Base-by-base conservation (phyloP, 495 filamentous ascomycete species). In the Recurvomyces mirabilis region DNA sequence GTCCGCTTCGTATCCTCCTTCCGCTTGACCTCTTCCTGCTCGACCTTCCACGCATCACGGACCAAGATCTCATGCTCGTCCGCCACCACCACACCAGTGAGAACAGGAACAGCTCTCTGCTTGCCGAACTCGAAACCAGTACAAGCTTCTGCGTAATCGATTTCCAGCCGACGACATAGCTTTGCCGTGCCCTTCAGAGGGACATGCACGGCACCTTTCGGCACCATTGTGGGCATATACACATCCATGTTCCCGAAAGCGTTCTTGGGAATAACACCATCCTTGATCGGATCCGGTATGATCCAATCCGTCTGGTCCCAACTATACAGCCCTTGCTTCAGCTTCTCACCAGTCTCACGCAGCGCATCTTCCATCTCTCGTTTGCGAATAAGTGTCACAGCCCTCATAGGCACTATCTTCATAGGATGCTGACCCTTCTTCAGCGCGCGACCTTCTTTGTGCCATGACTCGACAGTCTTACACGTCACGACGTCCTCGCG, bases 171-270 rank as follows among this genome's bases (percentile, higher is more conserved):
- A 54, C 83, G 88, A 51, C 88, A 94, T 9, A 96, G 67, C 38
- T 74, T 77, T 30, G 77, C 79, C 0, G 79, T 81, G 3, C 87
- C 84, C 28, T 80, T 74, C 34, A 79, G 75, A 0, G 82, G 83
- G 15, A 99, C 69, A 60, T 99, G 91, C 10, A 82, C 71, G 5
- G 89, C 87, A 1, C 78, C 91, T 32, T 67, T 54, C 1, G 91
- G 91, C 14, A 94, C 79, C 89, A 99, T 96, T 42, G 80, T 84
- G 34, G 85, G 80, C 2, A 82, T 87, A 57, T 88, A 99, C 50
- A 94, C 78, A 63, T 99, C 93, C 49, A 95, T 95, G 59, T 99
- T 99, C 6, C 89, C 88, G 56, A 87, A 99, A 28, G 80, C 77
- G 56, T 99, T 99, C 62, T 85, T 89, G 4, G 89, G 93, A 40